These are phyloP conservation scores for Arctium minus DNA, from an alignment of 129 eudicot genomes.

Conservation along the genomic window DNA sequence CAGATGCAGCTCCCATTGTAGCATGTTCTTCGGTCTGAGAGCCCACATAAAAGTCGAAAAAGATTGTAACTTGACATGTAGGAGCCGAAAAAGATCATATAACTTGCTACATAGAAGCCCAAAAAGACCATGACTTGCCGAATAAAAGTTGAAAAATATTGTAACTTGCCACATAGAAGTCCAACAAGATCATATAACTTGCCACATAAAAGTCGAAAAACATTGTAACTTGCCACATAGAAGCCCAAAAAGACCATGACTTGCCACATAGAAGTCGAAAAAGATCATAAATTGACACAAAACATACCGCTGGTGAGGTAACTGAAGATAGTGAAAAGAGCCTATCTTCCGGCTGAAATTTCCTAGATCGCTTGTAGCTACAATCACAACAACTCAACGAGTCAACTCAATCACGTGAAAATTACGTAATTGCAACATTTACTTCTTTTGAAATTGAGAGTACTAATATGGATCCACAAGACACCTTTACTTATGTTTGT, in stretches of 20 bases:
- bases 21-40: conserved; percentile 69
- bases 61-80: not conserved
- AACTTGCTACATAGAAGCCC: not conserved
- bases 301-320: conserved; percentile 92
- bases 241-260: not conserved
- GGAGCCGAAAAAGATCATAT: not conserved
- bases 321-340: conserved; percentile 83
- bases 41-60: not conserved
- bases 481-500: not conserved
- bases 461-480: not conserved
- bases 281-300: not conserved
- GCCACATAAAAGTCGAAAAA: not conserved
- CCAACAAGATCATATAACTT: not conserved
- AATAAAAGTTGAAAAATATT: not conserved
- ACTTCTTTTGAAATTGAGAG: not conserved
- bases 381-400: conserved; percentile 6
- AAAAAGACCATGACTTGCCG: not conserved
- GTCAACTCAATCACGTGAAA: not conserved
- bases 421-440: not conserved
- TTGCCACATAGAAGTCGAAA: too few species aligned
- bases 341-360: conserved; percentile 95
- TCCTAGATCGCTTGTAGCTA: conserved; percentile 87
- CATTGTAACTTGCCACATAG: not conserved
- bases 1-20: conserved; percentile 62
- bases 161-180: not conserved